phyloP scores from a whole-genome alignment of 75 land plant genomes.

The Larix kaempferi region DNA sequence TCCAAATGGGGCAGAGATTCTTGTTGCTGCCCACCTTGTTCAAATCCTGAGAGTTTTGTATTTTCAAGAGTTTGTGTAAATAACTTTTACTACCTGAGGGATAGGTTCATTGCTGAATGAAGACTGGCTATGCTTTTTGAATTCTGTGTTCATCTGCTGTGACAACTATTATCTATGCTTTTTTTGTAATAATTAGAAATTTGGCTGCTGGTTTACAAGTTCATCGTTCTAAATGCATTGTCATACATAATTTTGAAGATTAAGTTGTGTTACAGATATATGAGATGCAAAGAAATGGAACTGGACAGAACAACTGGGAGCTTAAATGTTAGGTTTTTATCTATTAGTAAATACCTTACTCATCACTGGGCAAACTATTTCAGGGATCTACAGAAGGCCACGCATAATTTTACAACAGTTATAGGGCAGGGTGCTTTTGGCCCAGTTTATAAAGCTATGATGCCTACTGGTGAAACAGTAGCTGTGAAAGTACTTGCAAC shows the following conservation, averaged over 20 bases:
- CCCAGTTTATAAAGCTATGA: constrained; percentile 85
- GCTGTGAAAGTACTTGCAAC: constrained; percentile 88
- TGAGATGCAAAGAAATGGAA: background rate
- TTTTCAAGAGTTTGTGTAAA: too few species aligned
- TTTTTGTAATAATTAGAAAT: background rate
- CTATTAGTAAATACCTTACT: background rate
- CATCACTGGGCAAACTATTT: constrained; percentile 1
- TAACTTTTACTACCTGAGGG: too few species aligned
- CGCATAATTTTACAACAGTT: constrained; percentile 79
- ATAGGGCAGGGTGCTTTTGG: constrained; percentile 95
- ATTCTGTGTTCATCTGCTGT: too few species aligned
- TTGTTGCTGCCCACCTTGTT: too few species aligned
- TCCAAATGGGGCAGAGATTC: too few species aligned
- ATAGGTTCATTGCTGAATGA: too few species aligned
- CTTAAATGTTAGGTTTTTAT: background rate
- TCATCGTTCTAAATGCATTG: background rate
- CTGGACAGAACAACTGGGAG: background rate
- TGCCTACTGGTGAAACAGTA: constrained; percentile 65
- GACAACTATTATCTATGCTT: background rate
- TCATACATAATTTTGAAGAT: background rate
- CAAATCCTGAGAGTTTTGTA: too few species aligned
- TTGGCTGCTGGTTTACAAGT: background rate
- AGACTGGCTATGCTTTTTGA: too few species aligned
- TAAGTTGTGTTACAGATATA: background rate
- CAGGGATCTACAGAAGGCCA: constrained; percentile 92